Percentiles rank a stretch among this genome's conserved stretches.
Evolutionary conservation across 768 basidiomycete species (phyloP).

Genomic region (Boletus reticulatus): DNA sequence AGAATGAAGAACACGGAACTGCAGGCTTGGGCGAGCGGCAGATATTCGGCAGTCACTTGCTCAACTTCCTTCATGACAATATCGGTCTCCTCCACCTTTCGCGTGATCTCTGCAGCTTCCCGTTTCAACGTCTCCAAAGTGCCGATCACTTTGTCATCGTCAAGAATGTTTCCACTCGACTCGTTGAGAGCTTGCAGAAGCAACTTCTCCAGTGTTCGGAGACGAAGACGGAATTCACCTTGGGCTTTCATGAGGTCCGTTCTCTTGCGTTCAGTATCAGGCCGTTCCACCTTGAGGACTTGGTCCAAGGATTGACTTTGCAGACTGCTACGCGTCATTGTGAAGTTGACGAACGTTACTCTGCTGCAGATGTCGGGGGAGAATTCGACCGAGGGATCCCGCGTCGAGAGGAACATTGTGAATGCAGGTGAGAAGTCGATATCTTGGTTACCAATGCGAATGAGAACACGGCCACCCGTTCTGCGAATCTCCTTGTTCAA

Average conservation of each 20-base stretch:
- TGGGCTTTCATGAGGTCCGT: slow-evolving; percentile 98
- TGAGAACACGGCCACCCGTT: slow-evolving; percentile 95
- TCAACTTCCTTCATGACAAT: slow-evolving; percentile 95
- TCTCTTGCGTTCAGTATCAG: slow-evolving; percentile 92
- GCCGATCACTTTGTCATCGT: slow-evolving; percentile 97
- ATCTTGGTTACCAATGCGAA: slow-evolving; percentile 95
- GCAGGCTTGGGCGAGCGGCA: slow-evolving; percentile 93
- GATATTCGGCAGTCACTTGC: slow-evolving; percentile 90
- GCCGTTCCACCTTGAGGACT: slow-evolving; percentile 94
- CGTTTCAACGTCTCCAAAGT: slow-evolving; percentile 94
- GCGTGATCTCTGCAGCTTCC: slow-evolving; percentile 94
- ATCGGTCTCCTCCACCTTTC: slow-evolving; percentile 96
- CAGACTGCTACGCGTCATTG: slow-evolving; percentile 97
- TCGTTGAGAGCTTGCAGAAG: slow-evolving; percentile 95
- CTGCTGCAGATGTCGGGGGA: slow-evolving; percentile 98
- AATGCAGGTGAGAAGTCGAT: slow-evolving; percentile 99
- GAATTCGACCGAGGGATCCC: slow-evolving; percentile 97
- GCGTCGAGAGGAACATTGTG: slow-evolving; percentile 97
- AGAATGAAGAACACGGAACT: slow-evolving; percentile 96
- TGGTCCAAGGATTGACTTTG: slow-evolving; percentile 98
- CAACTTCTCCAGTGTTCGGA: slow-evolving; percentile 89
- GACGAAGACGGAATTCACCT: slow-evolving; percentile 92
- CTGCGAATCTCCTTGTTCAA: slow-evolving; percentile 95
- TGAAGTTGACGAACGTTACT: slow-evolving; percentile 94
- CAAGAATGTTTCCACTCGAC: slow-evolving; percentile 94